These are phyloP conservation scores for Scalesia atractyloides DNA, from an alignment of 129 eudicot species.

Conservation along the genomic window DNA sequence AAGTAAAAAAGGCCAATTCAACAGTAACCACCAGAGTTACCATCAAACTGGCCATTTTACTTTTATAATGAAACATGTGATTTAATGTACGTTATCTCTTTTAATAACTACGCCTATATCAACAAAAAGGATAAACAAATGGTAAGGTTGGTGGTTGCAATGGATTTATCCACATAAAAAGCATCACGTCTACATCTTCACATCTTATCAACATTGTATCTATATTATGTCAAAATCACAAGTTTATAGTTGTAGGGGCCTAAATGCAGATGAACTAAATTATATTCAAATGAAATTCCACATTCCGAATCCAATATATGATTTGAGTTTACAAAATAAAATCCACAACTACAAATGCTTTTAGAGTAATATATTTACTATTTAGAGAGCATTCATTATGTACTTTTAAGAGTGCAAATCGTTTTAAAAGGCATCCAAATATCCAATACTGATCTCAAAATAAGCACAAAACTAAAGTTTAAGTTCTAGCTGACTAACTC, in stretches of 20 bases:
- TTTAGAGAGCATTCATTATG: neutral
- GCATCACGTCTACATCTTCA: neutral
- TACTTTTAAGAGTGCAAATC: neutral
- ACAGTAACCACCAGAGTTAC: neutral
- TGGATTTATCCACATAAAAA: neutral
- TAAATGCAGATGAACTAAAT: neutral
- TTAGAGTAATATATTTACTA: neutral
- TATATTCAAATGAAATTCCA: neutral
- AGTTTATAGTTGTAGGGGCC: constrained; percentile 11
- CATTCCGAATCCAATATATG: neutral
- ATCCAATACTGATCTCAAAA: constrained; percentile 11
- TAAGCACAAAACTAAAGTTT: constrained; percentile 10
- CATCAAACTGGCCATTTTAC: neutral
- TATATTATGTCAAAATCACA: constrained; percentile 7
- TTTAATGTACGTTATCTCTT: neutral
- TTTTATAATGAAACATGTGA: constrained; percentile 5
- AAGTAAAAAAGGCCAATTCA: constrained; percentile 1
- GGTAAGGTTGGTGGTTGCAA: constrained; percentile 3
- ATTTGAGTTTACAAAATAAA: constrained; percentile 17
- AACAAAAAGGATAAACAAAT: neutral
- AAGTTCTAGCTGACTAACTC: neutral
- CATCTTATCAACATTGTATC: constrained; percentile 6
- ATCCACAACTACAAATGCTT: neutral
- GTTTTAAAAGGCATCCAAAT: constrained; percentile 1
- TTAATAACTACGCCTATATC: neutral